phyloP scores from a whole-genome alignment of 371 early-diverging fungal species.

The Homolaphlyctis polyrhiza region DNA sequence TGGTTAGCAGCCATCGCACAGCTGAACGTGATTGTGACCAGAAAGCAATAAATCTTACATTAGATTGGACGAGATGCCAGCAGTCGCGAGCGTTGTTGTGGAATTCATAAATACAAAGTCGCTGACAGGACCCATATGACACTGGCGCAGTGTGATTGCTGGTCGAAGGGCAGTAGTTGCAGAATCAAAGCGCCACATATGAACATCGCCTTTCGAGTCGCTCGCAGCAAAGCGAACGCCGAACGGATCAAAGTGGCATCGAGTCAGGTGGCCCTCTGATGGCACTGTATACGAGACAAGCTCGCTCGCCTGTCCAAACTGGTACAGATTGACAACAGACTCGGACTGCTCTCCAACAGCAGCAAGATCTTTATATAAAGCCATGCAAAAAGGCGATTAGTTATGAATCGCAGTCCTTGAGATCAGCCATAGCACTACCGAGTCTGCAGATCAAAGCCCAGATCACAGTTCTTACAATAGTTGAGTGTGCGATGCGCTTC shows the following conservation, averaged over 20 bases:
- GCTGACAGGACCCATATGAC: conserved; percentile 59
- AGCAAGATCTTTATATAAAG: conserved; percentile 38
- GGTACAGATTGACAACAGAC: conserved; percentile 38
- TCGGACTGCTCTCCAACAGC: conserved; percentile 25
- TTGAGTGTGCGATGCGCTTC: conserved; percentile 43
- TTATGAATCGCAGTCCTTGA: too few species aligned
- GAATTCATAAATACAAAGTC: conserved; percentile 72
- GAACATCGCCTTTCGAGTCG: conserved; percentile 61
- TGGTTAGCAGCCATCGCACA: neutral
- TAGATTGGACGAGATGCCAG: conserved; percentile 61
- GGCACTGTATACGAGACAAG: conserved; percentile 33
- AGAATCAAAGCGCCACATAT: conserved; percentile 71
- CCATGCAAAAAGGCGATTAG: too few species aligned
- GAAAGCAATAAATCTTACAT: too few species aligned
- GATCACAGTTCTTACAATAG: conserved; percentile 25
- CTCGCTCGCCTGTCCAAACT: conserved; percentile 42
- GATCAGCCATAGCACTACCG: too few species aligned
- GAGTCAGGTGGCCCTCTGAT: conserved; percentile 16
- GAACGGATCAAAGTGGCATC: conserved; percentile 55
- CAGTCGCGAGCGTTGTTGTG: conserved; percentile 68
- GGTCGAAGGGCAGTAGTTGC: conserved; percentile 59
- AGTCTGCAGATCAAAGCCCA: too few species aligned
- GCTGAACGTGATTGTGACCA: neutral
- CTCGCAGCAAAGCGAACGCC: conserved; percentile 74
- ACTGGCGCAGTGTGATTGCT: conserved; percentile 36